These are phyloP conservation scores for Gamarada debralockiae DNA, from an alignment of 495 filamentous ascomycete species.

Conservation along the genomic window DNA sequence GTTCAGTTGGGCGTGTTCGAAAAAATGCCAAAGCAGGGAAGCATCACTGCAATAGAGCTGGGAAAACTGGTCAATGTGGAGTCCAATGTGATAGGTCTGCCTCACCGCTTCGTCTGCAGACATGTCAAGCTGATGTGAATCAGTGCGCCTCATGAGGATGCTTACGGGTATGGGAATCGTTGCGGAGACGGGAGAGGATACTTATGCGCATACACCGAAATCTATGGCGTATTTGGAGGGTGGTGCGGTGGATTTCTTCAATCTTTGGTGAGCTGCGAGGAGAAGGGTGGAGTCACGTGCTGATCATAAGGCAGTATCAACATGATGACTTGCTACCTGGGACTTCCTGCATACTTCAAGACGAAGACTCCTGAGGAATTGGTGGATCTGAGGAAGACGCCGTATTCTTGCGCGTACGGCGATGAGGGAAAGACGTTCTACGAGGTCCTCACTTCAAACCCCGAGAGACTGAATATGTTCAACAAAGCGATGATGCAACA, in stretches of 20 bases:
- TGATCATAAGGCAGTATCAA: no score
- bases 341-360: constrained; percentile 18
- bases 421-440: constrained; percentile 22
- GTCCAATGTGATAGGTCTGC: no score
- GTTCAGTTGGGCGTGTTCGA: constrained; percentile 20
- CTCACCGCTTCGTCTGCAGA: no score
- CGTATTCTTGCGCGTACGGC: constrained; percentile 21
- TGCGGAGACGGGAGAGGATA: constrained; percentile 1
- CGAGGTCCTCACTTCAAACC: constrained; percentile 18
- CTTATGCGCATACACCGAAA: constrained; percentile 10
- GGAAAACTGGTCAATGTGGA: no score
- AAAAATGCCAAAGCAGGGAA: constrained; percentile 20
- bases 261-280: no score
- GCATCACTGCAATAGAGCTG: constrained; percentile 18
- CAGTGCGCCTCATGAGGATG: constrained; percentile 13
- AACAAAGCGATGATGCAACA: constrained; percentile 21
- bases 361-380: constrained; percentile 13
- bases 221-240: constrained; percentile 8
- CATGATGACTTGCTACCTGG: constrained; percentile 22
- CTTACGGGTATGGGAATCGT: constrained; percentile 3
- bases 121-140: background rate
- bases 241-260: constrained; percentile 4
- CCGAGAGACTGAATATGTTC: constrained; percentile 20
- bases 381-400: constrained; percentile 15
- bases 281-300: no score